Base-by-base conservation (phyloP, 176 grass and related monocot genomes). In the Carex pumila region DNA sequence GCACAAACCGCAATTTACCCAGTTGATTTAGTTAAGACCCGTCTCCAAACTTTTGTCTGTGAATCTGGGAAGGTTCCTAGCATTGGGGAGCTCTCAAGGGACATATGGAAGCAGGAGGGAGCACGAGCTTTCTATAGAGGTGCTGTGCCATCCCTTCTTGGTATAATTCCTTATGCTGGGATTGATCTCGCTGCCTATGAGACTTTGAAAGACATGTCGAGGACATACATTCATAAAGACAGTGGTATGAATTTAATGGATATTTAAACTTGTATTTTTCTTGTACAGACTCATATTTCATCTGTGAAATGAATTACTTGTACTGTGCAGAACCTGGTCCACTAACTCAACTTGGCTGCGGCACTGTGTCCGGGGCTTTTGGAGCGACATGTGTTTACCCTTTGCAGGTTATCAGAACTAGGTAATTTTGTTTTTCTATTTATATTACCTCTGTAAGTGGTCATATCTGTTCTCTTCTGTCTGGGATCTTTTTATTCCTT, bases 351-450 rank as follows among this genome's bases (percentile, higher is more conserved):
- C 65, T 97, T 39, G 90, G 95, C 19, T 97, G 95, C 79, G 95
- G 95, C 11, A 97, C 95, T 69, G 69, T 97, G 52, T 97, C 95
- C 18, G 90, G 92, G 34, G 84, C 92, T 88, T 87, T 97, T 86
- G 95, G 95, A 63, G 95, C 95, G 19, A 91, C 92, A 87, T 97
- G 92, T 88, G 95, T 94, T 79, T 97, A 97, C 81, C 95, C 95
- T 81, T 92, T 97, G 87, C 95, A 97, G 84, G 95, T 97, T 67
- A 97, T 97, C 62, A 92, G 95, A 91, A 97, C 95, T 64, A 97
- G 95, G 95, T 97, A 87, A 72, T 7, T 67, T 83, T 66, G 64
- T 61, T 85, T 2, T 47, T 82, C 61, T 70, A 32, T 37, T 2
- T 43, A 25, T 32, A 45, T 67, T 34, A 66, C 22, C 15, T 89